These are phyloP conservation scores for Cubamyces lactineus DNA, from an alignment of 768 basidiomycete species.

Conservation along the genomic window DNA sequence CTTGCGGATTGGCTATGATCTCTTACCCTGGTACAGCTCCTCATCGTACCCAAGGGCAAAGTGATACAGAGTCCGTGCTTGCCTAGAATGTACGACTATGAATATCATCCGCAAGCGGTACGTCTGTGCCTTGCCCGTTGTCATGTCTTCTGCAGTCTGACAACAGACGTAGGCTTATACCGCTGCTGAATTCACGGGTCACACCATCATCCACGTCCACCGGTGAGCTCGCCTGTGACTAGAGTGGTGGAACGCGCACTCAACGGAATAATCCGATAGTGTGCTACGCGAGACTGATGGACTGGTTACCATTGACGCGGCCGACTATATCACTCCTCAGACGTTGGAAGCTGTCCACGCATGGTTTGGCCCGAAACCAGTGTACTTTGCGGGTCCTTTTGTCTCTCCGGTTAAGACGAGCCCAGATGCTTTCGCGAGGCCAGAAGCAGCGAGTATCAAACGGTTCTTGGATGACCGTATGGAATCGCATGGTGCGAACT, in stretches of 20 bases:
- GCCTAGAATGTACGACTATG: constrained; percentile 4
- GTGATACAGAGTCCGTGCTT: not conserved
- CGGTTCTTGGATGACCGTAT: not conserved
- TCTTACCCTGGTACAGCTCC: not conserved
- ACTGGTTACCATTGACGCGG: not conserved
- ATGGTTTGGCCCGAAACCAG: not conserved
- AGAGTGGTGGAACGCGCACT: too few relatives aligned
- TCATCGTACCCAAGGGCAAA: not conserved
- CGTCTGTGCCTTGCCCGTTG: too few relatives aligned
- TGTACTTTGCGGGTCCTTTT: not conserved
- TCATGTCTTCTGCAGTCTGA: not conserved
- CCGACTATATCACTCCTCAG: not conserved
- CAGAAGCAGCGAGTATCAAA: not conserved
- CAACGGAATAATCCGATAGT: not conserved
- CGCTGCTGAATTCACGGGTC: not conserved
- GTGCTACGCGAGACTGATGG: not conserved
- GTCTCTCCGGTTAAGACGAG: not conserved
- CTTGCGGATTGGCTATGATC: too few relatives aligned
- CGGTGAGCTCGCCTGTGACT: not conserved
- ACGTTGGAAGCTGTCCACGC: not conserved
- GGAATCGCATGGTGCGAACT: not conserved
- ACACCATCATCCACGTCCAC: not conserved
- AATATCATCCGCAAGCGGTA: constrained; percentile 1
- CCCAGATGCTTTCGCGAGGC: not conserved
- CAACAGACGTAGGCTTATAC: not conserved